Evolutionary conservation across 139 green algal genomes (phyloP), one percentile per base, ranked within the genome.

Genomic region (Dunaliella sp.): DNA sequence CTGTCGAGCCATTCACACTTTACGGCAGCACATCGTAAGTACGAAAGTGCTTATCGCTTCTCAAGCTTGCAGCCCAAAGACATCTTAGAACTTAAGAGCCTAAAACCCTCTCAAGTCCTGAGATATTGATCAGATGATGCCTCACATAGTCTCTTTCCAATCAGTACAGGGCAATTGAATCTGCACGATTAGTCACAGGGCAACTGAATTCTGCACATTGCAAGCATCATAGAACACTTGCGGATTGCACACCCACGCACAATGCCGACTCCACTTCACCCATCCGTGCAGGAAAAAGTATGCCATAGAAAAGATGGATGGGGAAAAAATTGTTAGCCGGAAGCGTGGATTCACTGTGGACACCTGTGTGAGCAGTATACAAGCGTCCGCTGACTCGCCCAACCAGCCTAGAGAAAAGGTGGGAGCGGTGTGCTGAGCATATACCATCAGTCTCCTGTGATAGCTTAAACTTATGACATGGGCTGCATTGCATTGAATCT

Each of bases 1-100:
- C 81, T 26, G 78, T 85, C n/a, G 81, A 78, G 1, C n/a, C 81
- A 21, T 85, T 85, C 81, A 85, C 58, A 1, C 81, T 85, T 3
- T 80, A 85, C 32, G 81, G 81, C 1, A 85, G 38, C 16, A 79
- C 32, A 31, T 58, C 58, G 32, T 78, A 25, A 77, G 80, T 84
- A 28, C 3, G 33, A 58, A 2, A 34, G 74, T 26, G 3, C 77
- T 28, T 3, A 34, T 34, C 57, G 34, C 32, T 2, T 2, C 48
- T 34, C 22, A 32, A 3, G 21, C 16, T 58, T 82, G 21, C 31
- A 58, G 7, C 3, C 77, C 7, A 82, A 30, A 12, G 33, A n/a
- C 74, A 80, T 30, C 74, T 80, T 3, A 33, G 22, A 24, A 35
- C 74, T 36, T 80, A 3, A 80, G 74, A 26, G 31, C 22, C 21